A percentile compares a stretch with the other conserved stretches of the same genome.
phyloP scores from a whole-genome alignment of 768 basidiomycete genomes.

The Gymnopilus dilepis region DNA sequence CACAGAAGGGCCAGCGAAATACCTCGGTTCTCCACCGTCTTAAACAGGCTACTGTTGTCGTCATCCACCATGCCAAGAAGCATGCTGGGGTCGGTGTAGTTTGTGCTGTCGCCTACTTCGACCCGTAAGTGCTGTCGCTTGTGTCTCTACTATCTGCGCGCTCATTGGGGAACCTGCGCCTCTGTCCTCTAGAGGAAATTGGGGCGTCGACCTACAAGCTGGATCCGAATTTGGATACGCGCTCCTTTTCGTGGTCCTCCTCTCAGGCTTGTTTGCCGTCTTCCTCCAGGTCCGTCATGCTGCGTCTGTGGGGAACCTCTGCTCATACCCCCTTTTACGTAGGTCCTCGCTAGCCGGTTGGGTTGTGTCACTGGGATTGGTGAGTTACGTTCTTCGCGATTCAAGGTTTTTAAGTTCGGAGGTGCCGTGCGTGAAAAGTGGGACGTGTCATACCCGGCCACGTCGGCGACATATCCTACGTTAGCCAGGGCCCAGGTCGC shows the following conservation, averaged over 20 bases:
- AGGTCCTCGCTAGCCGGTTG: constrained; percentile 80
- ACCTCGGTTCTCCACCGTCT: constrained; percentile 27
- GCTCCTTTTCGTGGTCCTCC: constrained; percentile 82
- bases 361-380: constrained; percentile 85
- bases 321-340: not conserved
- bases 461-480: constrained; percentile 2
- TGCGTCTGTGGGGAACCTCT: not conserved
- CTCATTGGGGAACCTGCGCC: not conserved
- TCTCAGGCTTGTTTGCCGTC: constrained; percentile 83
- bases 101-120: constrained; percentile 88
- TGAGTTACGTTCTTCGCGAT: constrained; percentile 35
- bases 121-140: constrained; percentile 63
- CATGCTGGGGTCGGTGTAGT: constrained; percentile 87
- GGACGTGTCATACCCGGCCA: not conserved
- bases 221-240: constrained; percentile 86
- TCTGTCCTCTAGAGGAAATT: constrained; percentile 65
- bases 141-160: constrained; percentile 11
- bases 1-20: constrained; percentile 10
- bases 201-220: constrained; percentile 90
- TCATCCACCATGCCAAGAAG: constrained; percentile 58
- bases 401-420: constrained; percentile 8
- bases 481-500: not conserved
- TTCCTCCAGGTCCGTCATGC: constrained; percentile 70
- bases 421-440: not conserved
- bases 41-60: constrained; percentile 34